These are phyloP conservation scores for Apiospora malaysiana DNA, from an alignment of 2,329 filamentous ascomycete species.

Conservation along the genomic window DNA sequence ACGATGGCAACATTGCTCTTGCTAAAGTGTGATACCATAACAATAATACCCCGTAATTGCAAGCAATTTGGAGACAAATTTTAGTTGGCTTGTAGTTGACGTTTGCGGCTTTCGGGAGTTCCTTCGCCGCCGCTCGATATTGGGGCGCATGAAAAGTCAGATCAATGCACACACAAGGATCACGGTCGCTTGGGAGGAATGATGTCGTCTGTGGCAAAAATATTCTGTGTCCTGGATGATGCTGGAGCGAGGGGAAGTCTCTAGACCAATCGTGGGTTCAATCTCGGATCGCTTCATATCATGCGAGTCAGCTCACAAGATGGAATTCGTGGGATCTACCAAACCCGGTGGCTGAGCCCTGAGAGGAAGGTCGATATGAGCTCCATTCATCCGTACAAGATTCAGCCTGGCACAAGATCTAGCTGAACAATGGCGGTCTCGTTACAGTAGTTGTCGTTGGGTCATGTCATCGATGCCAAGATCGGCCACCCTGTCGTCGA, in stretches of 20 bases:
- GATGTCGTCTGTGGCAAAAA: not conserved
- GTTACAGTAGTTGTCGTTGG: not conserved
- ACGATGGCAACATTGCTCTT: not conserved
- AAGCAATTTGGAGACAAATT: not conserved
- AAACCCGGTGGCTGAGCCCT: not conserved
- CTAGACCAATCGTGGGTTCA: not conserved
- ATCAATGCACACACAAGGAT: not conserved
- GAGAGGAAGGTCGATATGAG: not conserved
- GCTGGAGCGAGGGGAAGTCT: not conserved
- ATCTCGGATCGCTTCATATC: not conserved
- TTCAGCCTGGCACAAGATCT: not conserved
- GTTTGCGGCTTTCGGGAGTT: not conserved
- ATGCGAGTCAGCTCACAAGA: not conserved
- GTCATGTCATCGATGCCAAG: conserved; percentile 1
- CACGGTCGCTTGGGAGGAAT: not conserved
- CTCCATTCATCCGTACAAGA: conserved; percentile 4
- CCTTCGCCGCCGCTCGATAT: conserved; percentile 1
- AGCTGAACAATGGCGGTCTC: not conserved
- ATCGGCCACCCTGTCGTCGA: conserved; percentile 2
- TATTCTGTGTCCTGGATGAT: not conserved
- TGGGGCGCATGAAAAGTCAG: not conserved
- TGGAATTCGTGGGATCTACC: not conserved
- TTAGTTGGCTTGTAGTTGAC: not conserved
- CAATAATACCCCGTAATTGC: conserved; percentile 1
- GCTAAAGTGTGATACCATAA: not conserved